Evolutionary conservation across 2,329 filamentous ascomycete genomes (phyloP), one percentile per base, ranked within the genome.

Genomic region (Aspergillus awamori): DNA sequence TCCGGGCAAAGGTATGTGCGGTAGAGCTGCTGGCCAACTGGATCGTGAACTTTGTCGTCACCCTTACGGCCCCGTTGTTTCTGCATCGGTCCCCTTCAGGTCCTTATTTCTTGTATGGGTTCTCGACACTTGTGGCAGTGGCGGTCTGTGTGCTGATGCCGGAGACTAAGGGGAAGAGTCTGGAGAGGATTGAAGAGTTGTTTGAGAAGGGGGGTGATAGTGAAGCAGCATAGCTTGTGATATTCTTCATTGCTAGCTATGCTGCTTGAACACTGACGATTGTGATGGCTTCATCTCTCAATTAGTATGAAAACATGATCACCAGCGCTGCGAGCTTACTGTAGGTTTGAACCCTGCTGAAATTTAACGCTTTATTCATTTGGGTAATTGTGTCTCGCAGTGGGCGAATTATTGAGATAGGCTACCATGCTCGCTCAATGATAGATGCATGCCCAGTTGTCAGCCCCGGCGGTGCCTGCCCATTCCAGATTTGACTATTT

Each of bases 1-100:
- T 64, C 2, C 60, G 63, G 6, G 60, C 63, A 1, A 64, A 64
- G 22, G 58, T 63, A 7, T 64, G 63, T 33, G 60, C 63, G 8
- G 54, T 64, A n/a, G 63, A 63, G 47, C 57, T 64, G 4, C 48
- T 64, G 0, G 63, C 63, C 3, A 65, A 63, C 15, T 65, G 63
- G 63, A 58, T 63, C 20, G 55, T 65, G 8, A 65, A 65, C 20
- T 65, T 65, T 28, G 13, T 61, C 4, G 60, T 63, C 5, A 63
- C 63, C 0, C 54, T 65, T 15, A 61, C 60, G 8, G 60, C 58
- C 1, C 63, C 63, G 8, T 22, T 65, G 10, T 65, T 65, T 10
- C 28, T 61, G 33, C 63, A 59, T 26, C 60, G 60, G 8, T 63
- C 63, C 4, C 58, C 63, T 15, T 63, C 60, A 17, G 63, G 63